These are phyloP conservation scores for Rhodotorula sp. DNA, from an alignment of 1,284 basidiomycete genomes.

Conservation along the genomic window DNA sequence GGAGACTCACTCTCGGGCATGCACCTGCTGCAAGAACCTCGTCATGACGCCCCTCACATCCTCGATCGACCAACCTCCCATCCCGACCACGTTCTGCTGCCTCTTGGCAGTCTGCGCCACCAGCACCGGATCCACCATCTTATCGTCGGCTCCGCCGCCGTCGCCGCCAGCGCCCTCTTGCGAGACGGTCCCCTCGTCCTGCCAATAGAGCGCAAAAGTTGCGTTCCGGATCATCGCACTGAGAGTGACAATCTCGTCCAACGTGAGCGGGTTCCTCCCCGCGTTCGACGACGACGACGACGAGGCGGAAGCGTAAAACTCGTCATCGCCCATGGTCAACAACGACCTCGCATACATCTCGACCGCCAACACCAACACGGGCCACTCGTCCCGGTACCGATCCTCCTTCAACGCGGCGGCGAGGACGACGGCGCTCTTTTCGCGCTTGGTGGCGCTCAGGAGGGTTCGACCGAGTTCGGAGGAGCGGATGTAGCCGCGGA, in stretches of 20 bases:
- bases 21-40: conserved; percentile 70
- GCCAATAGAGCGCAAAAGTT: conserved; percentile 78
- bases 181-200: conserved; percentile 45
- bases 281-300: neutral
- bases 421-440: conserved; percentile 46
- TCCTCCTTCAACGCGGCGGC: conserved; percentile 42
- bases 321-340: conserved; percentile 91
- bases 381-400: conserved; percentile 44
- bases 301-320: conserved; percentile 68
- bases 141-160: conserved; percentile 48
- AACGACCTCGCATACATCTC: conserved; percentile 83
- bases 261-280: conserved; percentile 66
- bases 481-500: conserved; percentile 63
- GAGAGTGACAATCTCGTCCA: conserved; percentile 76
- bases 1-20: conserved; percentile 73
- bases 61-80: conserved; percentile 51
- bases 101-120: conserved; percentile 27
- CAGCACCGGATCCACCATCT: conserved; percentile 1
- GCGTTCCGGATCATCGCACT: conserved; percentile 71
- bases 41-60: conserved; percentile 69
- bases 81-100: conserved; percentile 51
- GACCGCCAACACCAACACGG: conserved; percentile 72
- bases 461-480: conserved; percentile 46
- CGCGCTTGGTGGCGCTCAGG: conserved; percentile 52
- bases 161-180: conserved; percentile 8